phyloP scores from a whole-genome alignment of 257 asterid genomes.

The Orobanche coerulescens region DNA sequence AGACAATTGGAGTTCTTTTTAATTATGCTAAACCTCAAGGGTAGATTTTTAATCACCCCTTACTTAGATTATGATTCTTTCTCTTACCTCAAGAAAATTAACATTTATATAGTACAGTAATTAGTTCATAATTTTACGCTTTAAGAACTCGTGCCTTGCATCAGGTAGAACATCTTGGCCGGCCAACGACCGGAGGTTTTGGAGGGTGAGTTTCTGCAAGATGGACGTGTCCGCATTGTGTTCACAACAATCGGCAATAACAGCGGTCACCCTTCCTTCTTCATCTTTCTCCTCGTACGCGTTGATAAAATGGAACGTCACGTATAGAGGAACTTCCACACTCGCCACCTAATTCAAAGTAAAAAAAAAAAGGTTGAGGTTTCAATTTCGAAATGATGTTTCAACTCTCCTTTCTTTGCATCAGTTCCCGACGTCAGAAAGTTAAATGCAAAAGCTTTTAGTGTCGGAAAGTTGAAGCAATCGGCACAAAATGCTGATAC shows the following conservation, averaged over 20 bases:
- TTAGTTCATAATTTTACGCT: background rate
- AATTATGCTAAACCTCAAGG: too few relatives aligned
- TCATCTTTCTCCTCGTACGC: conserved; percentile 93
- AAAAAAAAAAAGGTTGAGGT: background rate
- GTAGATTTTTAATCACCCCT: too few relatives aligned
- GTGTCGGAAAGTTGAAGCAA: too few relatives aligned
- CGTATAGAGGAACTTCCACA: conserved; percentile 83
- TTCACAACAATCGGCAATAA: conserved; percentile 88
- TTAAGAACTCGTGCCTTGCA: conserved; percentile 49
- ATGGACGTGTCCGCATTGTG: conserved; percentile 79
- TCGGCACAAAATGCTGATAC: too few relatives aligned
- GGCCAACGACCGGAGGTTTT: conserved; percentile 54
- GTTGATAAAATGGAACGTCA: conserved; percentile 87
- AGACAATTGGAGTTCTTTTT: too few relatives aligned
- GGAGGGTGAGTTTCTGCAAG: conserved; percentile 58
- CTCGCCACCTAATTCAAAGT: conserved; percentile 59
- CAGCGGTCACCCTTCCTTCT: conserved; percentile 66
- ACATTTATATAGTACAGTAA: too few relatives aligned
- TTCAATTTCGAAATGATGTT: background rate
- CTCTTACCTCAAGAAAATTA: too few relatives aligned
- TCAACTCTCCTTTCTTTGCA: too few relatives aligned
- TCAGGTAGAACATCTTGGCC: conserved; percentile 76
- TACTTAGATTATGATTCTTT: too few relatives aligned
- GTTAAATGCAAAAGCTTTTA: too few relatives aligned
- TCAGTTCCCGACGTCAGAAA: too few relatives aligned